phyloP scores from a whole-genome alignment of 73 alveolate species.

The Uronychia setigera region DNA sequence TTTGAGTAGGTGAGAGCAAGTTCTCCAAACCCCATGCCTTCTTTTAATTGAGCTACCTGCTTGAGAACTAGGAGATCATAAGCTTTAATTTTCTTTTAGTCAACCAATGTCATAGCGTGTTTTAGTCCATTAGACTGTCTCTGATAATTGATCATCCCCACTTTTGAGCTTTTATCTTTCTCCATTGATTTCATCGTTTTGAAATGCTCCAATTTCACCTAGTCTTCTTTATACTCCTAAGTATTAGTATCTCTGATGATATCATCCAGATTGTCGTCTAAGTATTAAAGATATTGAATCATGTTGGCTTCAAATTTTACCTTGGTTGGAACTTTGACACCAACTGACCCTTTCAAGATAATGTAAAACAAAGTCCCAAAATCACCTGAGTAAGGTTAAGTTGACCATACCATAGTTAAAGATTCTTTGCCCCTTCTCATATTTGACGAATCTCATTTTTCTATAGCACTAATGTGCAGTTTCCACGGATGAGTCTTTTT shows the following conservation, averaged over 20 bases:
- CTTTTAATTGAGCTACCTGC: not conserved
- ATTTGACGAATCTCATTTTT: not conserved
- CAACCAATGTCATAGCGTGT: not conserved
- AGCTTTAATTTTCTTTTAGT: too few relatives aligned
- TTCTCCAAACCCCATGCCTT: not conserved
- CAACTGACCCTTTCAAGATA: not conserved
- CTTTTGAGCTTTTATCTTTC: not conserved
- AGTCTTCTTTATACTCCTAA: not conserved
- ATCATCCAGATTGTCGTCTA: not conserved
- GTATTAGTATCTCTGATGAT: not conserved
- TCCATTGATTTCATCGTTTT: not conserved
- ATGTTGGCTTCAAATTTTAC: not conserved
- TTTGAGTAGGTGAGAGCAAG: not conserved
- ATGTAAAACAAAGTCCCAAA: not conserved
- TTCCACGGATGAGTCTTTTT: not conserved
- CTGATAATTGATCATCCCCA: too few relatives aligned
- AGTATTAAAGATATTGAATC: not conserved
- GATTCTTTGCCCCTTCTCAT: not conserved
- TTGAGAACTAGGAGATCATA: not conserved
- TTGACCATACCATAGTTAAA: not conserved
- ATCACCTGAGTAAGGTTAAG: not conserved
- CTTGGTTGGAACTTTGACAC: slow-evolving; percentile 1
- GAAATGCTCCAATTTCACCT: not conserved
- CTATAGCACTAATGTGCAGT: not conserved
- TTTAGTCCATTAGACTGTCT: not conserved